Base-by-base conservation (phyloP, 495 filamentous ascomycete genomes). In the Poronia punctata region DNA sequence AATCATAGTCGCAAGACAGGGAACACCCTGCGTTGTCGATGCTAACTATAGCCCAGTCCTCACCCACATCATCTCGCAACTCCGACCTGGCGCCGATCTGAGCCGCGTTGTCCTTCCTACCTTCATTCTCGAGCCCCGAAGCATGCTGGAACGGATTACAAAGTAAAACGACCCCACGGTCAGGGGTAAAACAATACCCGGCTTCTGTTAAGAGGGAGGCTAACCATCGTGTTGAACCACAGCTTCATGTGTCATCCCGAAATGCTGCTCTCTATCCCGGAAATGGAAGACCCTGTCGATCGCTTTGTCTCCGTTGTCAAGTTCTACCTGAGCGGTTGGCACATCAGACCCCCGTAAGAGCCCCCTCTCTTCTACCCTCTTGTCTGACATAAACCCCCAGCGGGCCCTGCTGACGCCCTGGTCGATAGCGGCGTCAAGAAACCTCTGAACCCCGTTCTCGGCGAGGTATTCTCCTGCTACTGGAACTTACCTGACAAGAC, bases 191-290 rank as follows among this genome's bases (percentile, higher is more conserved):
- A n/a, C 18, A 8, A 7, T 9, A 9, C 6, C 18, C 22, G 21
- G 11, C 1, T 6, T 20, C 14, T 36, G 19, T 27, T 12, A n/a
- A n/a, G 26, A 47, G 23, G 17, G 35, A 49, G 19, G 18, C 40
- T 60, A 64, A 38, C 60, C 52, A 41, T 37, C n/a, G 18, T 26
- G 5, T 17, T 23, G 12, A 18, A 24, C 9, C 32, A 37, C 57
- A 96, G 90, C 69, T 99, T 99, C 72, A 99, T 99, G 92, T 90
- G 92, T 50, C 93, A 97, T 62, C 93, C 92, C 31, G 92, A 99
- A 63, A 92, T 84, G 47, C 79, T 99, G 18, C 76, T 97, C 2
- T 84, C 85, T 15, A 90, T 96, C 68, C 69, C 88, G 12, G 68
- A 75, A 22, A 83, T 94, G 45, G 86, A 97, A 20, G 93, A 99